Percentiles rank a stretch among this genome's conserved stretches.
Conservation (phyloP, 164 flowering plant species). For the Vitis riparia region DNA sequence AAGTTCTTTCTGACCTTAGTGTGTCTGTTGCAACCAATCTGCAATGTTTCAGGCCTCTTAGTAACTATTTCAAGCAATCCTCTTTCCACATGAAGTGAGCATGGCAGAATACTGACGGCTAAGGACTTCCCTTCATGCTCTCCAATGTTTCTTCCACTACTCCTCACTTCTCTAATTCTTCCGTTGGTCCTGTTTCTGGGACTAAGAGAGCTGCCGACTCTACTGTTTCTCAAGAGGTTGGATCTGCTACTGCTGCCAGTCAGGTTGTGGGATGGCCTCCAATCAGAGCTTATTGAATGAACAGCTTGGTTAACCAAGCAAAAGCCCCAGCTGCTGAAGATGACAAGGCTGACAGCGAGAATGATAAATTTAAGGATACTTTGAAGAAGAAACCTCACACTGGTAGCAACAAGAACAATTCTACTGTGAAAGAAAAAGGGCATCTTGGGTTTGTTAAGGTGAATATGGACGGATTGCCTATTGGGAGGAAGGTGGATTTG, state of each 20-base stretch:
- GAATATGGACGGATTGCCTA: constrained; percentile 52
- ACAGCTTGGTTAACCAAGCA: constrained; percentile 63
- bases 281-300: constrained; percentile 68
- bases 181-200: constrained; percentile 33
- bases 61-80: not conserved
- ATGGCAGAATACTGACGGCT: constrained; percentile 66
- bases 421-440: constrained; percentile 24
- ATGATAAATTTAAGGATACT: constrained; percentile 25
- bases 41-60: too few species aligned
- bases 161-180: constrained; percentile 22
- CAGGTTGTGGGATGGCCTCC: constrained; percentile 97
- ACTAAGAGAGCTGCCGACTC: constrained; percentile 41
- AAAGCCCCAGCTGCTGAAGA: constrained; percentile 41
- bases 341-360: constrained; percentile 18
- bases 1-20: constrained; percentile 73
- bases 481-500: constrained; percentile 54
- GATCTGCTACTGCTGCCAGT: constrained; percentile 25
- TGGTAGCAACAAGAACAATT: constrained; percentile 20
- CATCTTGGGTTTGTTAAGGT: constrained; percentile 49
- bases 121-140: constrained; percentile 50
- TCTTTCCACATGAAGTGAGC: constrained; percentile 33
- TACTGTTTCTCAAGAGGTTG: constrained; percentile 23
- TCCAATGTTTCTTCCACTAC: constrained; percentile 18
- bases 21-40: constrained; percentile 46
- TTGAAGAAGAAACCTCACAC: constrained; percentile 25